Percentiles rank a stretch among this genome's conserved stretches.
These are phyloP conservation scores for Narthecium ossifragum DNA, from an alignment of 106 monocot genomes.

Conservation along the genomic window DNA sequence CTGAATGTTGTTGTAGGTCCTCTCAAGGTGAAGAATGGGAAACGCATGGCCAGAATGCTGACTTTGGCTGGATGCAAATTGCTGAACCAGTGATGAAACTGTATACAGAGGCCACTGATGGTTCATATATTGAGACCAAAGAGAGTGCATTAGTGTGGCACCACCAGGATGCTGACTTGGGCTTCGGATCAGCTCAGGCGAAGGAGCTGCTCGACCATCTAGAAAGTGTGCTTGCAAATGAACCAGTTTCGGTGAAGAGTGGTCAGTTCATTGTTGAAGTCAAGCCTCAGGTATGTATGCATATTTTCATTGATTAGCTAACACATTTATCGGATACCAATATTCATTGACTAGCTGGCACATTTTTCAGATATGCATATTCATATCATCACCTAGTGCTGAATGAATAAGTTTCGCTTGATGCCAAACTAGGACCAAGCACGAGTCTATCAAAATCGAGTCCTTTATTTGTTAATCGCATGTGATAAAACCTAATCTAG, in stretches of 20 bases:
- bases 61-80: constrained; percentile 50
- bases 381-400: no score
- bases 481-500: no score
- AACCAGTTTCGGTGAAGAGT: constrained; percentile 52
- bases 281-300: constrained; percentile 39
- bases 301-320: no score
- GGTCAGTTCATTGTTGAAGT: constrained; percentile 57
- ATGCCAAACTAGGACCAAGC: no score
- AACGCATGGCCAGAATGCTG: constrained; percentile 5
- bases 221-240: constrained; percentile 51
- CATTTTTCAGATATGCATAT: no score
- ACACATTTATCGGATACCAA: no score
- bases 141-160: constrained; percentile 61
- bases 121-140: constrained; percentile 43
- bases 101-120: constrained; percentile 59
- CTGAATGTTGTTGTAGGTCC: neutral
- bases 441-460: no score
- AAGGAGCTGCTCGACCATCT: constrained; percentile 57
- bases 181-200: constrained; percentile 49
- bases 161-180: constrained; percentile 48
- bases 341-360: no score
- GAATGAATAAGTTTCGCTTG: no score
- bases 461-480: no score
- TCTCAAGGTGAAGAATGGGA: constrained; percentile 19
- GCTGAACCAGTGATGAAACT: constrained; percentile 53